phyloP scores from a whole-genome alignment of 225 moss, liverwort and hornwort genomes.

The Polytrichum commune region DNA sequence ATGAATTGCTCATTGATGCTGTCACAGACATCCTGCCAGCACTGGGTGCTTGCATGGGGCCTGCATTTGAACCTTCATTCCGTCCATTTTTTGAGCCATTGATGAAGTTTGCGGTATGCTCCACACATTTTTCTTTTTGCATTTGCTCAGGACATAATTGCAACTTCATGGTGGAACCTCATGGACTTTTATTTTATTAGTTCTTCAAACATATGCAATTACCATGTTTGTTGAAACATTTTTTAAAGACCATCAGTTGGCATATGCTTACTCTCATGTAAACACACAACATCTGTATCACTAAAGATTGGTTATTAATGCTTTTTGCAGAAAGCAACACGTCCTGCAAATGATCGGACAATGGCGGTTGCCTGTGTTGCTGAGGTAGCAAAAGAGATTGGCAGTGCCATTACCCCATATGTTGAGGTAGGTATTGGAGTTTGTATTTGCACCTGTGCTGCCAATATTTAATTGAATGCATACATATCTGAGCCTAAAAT shows the following conservation, averaged over 20 bases:
- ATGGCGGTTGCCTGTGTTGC: conserved; percentile 99
- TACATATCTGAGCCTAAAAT: too few relatives aligned
- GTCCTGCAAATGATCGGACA: conserved; percentile 86
- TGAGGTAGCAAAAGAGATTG: conserved; percentile 95
- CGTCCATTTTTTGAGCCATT: conserved; percentile 87
- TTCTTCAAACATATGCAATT: too few relatives aligned
- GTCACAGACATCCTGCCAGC: conserved; percentile 94
- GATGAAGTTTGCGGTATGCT: conserved; percentile 89
- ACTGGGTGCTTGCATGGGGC: conserved; percentile 85
- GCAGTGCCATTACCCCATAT: conserved; percentile 70
- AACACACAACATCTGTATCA: too few relatives aligned
- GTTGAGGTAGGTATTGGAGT: conserved; percentile 56
- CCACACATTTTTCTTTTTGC: background rate
- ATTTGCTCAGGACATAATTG: background rate
- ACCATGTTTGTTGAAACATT: too few relatives aligned
- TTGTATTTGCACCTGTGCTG: too few relatives aligned
- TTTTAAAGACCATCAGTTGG: too few relatives aligned
- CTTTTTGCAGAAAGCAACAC: conserved; percentile 59
- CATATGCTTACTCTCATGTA: too few relatives aligned
- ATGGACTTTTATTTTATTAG: too few relatives aligned
- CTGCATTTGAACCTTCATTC: conserved; percentile 85
- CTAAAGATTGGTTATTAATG: too few relatives aligned
- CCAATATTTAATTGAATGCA: too few relatives aligned
- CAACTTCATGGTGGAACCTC: too few relatives aligned
- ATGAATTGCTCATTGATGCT: conserved; percentile 91